Evolutionary conservation across 2,329 filamentous ascomycete species (phyloP).

Genomic region (Botrytis squamosa): DNA sequence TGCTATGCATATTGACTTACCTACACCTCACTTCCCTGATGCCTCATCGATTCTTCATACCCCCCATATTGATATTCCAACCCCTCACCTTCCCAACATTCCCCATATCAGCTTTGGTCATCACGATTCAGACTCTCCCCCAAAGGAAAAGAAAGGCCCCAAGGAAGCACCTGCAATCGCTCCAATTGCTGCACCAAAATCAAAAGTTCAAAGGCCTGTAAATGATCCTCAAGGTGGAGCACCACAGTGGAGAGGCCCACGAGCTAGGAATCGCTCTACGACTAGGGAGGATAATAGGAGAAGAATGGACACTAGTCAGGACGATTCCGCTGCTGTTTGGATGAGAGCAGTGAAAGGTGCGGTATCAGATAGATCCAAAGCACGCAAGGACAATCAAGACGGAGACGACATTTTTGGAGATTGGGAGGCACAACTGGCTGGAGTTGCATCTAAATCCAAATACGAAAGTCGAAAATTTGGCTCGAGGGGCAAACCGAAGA

Average conservation of each 20-base stretch:
- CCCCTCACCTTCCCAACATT: constrained; percentile 2
- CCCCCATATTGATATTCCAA: neutral
- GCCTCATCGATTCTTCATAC: constrained; percentile 7
- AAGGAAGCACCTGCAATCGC: neutral
- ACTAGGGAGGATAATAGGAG: constrained; percentile 15
- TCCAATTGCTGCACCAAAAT: neutral
- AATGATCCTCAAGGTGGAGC: neutral
- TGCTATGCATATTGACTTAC: constrained; percentile 4
- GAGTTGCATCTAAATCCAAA: constrained; percentile 16
- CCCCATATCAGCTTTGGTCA: neutral
- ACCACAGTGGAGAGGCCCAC: constrained; percentile 20
- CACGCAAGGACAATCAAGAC: constrained; percentile 11
- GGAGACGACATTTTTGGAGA: constrained; percentile 15
- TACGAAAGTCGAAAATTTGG: constrained; percentile 30
- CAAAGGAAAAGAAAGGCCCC: neutral
- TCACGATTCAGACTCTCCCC: neutral
- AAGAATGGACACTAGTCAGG: constrained; percentile 19
- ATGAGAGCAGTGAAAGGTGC: constrained; percentile 18
- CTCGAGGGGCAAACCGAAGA: constrained; percentile 31
- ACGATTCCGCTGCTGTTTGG: constrained; percentile 20
- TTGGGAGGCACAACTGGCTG: constrained; percentile 17
- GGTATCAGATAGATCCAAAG: constrained; percentile 11
- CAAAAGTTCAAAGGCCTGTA: neutral
- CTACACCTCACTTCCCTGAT: neutral
- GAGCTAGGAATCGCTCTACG: constrained; percentile 8